Evolutionary conservation across 345 rosid genomes (phyloP).

Genomic region (Populus nigra): DNA sequence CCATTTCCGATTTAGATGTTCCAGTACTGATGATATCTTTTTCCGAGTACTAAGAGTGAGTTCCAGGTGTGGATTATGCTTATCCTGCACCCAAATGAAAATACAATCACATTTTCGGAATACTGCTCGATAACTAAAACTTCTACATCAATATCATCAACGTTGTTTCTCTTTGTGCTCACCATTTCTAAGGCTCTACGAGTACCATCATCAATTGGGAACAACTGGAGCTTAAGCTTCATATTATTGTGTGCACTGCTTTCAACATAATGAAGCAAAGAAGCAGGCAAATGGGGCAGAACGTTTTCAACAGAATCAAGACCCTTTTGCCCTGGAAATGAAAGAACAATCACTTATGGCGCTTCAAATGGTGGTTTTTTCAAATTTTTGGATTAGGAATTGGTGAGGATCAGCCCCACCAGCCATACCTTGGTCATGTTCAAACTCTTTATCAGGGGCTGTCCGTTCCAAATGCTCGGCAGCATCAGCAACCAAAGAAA

Average conservation of each 20-base stretch:
- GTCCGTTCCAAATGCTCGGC: conserved; percentile 94
- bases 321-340: conserved; percentile 38
- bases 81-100: conserved; percentile 61
- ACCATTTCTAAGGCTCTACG: conserved; percentile 89
- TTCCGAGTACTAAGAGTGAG: conserved; percentile 92
- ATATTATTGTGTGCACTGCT: conserved; percentile 43
- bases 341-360: conserved; percentile 16
- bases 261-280: conserved; percentile 52
- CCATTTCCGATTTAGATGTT: conserved; percentile 96
- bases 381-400: conserved; percentile 20
- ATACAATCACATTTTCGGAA: conserved; percentile 15
- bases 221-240: conserved; percentile 93
- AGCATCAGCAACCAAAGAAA: conserved; percentile 98
- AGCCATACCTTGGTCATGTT: conserved; percentile 43
- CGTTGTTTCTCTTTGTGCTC: conserved; percentile 29
- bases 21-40: conserved; percentile 91
- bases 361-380: conserved; percentile 10
- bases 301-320: conserved; percentile 42
- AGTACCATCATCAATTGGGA: conserved; percentile 89
- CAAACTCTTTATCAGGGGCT: conserved; percentile 50
- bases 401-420: conserved; percentile 25
- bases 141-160: conserved; percentile 20
- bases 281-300: conserved; percentile 37
- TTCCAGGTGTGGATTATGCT: conserved; percentile 92
- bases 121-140: conserved; percentile 10